Evolutionary conservation across 768 basidiomycete genomes (phyloP).

Genomic region (Cystofilobasidium macerans): DNA sequence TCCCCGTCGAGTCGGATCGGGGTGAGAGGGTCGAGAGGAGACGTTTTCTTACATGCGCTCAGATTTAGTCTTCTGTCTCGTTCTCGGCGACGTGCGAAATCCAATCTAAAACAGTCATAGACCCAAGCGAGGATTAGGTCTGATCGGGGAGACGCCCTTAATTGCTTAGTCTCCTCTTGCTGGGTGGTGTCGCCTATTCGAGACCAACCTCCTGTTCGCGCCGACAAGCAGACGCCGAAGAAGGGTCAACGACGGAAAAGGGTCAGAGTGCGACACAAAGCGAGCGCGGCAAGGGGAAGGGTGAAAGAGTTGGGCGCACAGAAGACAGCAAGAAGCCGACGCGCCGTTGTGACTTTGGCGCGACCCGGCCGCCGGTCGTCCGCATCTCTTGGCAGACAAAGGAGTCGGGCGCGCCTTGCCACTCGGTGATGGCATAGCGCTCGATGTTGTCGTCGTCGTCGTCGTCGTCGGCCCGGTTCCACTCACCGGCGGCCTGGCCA

Average conservation of each 20-base stretch:
- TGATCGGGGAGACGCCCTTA: too few relatives aligned
- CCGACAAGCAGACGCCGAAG: too few relatives aligned
- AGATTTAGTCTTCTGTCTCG: too few relatives aligned
- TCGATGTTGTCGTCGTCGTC: constrained; percentile 37
- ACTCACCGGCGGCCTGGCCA: constrained; percentile 54
- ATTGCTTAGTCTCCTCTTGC: too few relatives aligned
- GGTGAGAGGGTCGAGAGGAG: too few relatives aligned
- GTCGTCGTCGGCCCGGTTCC: constrained; percentile 45
- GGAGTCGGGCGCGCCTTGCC: constrained; percentile 92
- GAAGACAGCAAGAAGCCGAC: constrained; percentile 40
- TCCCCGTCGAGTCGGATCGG: too few relatives aligned
- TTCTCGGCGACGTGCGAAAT: too few relatives aligned
- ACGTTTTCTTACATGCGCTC: too few relatives aligned
- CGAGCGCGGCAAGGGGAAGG: background rate
- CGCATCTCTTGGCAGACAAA: constrained; percentile 77
- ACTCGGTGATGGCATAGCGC: constrained; percentile 79
- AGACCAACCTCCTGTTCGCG: constrained; percentile 14
- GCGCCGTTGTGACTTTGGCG: constrained; percentile 38
- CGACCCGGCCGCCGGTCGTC: constrained; percentile 41
- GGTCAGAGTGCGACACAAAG: too few relatives aligned
- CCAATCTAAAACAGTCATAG: too few relatives aligned
- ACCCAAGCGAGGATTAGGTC: too few relatives aligned
- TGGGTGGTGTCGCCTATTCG: background rate
- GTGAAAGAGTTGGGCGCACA: constrained; percentile 17
- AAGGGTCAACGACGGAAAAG: background rate